Percentiles rank a stretch among this genome's conserved stretches.
Conservation (phyloP, 2,329 filamentous ascomycete genomes). For the Zymoseptoria brevis region DNA sequence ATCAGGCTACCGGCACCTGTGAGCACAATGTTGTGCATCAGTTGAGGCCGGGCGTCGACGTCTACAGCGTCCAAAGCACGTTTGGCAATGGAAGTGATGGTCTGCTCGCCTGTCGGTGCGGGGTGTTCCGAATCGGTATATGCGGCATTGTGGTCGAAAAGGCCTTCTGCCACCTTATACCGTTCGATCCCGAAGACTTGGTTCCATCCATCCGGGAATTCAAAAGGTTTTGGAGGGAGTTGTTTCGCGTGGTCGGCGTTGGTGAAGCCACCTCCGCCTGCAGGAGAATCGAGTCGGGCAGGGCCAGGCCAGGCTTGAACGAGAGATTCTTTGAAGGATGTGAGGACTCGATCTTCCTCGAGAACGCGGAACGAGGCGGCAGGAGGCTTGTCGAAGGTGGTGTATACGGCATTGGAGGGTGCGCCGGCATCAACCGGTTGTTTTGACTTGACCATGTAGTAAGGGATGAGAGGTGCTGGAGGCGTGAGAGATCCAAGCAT, state of each 20-base stretch:
- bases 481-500: constrained; percentile 62
- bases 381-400: constrained; percentile 56
- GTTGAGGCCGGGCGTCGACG: constrained; percentile 73
- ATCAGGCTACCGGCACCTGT: constrained; percentile 82
- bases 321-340: constrained; percentile 95
- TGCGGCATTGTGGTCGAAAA: constrained; percentile 81
- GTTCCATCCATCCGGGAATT: constrained; percentile 96
- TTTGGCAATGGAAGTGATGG: constrained; percentile 74
- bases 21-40: constrained; percentile 85
- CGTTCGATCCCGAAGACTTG: constrained; percentile 87
- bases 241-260: constrained; percentile 70
- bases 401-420: constrained; percentile 67
- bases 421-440: constrained; percentile 78
- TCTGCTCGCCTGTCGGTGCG: constrained; percentile 56
- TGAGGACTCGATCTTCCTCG: constrained; percentile 86
- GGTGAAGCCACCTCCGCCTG: constrained; percentile 41
- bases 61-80: constrained; percentile 72
- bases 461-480: constrained; percentile 70
- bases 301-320: constrained; percentile 88
- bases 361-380: constrained; percentile 67
- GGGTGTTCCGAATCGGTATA: constrained; percentile 46
- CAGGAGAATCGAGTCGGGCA: constrained; percentile 48
- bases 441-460: constrained; percentile 83
- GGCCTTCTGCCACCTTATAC: constrained; percentile 75
- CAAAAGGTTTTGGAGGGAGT: constrained; percentile 77